Evolutionary conservation across 1,284 basidiomycete genomes (phyloP).

Genomic region (Melampsora larici-populina): DNA sequence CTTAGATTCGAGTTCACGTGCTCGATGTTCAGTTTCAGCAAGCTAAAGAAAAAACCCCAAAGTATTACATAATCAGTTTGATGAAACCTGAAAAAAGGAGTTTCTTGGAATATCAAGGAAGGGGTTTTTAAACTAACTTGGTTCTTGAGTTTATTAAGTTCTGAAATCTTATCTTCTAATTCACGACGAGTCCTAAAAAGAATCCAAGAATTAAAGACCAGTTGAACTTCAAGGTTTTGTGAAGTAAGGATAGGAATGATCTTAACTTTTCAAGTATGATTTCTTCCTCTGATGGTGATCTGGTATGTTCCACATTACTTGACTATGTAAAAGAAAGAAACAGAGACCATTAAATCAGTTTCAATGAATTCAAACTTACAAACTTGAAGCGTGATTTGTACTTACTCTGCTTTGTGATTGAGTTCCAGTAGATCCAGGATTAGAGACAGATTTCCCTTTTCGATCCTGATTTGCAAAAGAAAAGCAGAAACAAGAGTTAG

Average conservation of each 20-base stretch:
- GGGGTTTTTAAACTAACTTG: not conserved
- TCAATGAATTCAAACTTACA: no score
- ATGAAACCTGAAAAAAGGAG: not conserved
- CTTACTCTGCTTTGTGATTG: not conserved
- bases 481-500: not conserved
- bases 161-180: constrained; percentile 27
- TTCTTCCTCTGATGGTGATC: constrained; percentile 29
- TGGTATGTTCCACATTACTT: not conserved
- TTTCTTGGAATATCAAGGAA: no score
- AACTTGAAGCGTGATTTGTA: not conserved
- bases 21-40: constrained; percentile 40
- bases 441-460: constrained; percentile 17
- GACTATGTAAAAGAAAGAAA: not conserved
- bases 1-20: constrained; percentile 24
- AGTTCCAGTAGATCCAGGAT: no score
- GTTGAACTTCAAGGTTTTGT: not conserved
- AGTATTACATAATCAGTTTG: no score
- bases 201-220: not conserved
- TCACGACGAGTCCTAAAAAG: constrained; percentile 22
- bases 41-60: constrained; percentile 23
- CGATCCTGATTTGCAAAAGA: constrained; percentile 6
- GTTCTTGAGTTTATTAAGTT: constrained; percentile 32
- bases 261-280: constrained; percentile 28
- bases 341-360: no score
- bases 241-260: not conserved